Conservation (phyloP, 163 green algal genomes). For the Coccomyxa subellipsoidea region DNA sequence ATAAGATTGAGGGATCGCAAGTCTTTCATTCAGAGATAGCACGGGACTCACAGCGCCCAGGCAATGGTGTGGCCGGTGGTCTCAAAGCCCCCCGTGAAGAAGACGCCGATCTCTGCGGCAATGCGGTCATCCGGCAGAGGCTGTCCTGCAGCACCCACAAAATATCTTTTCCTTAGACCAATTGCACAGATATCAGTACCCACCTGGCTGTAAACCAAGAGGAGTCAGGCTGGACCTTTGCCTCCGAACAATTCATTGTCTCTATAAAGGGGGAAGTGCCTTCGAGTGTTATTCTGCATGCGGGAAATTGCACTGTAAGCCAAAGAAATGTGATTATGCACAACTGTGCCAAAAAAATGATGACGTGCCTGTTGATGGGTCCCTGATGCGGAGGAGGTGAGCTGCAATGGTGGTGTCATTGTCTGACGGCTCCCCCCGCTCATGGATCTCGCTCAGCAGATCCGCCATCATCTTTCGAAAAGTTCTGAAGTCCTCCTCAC, state of each 20-base stretch:
- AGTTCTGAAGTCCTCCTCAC: conserved; percentile 7
- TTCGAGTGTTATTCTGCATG: no score
- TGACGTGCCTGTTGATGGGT: conserved; percentile 33
- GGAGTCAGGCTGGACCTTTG: no score
- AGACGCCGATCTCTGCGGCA: conserved; percentile 41
- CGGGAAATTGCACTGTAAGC: no score
- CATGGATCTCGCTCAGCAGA: conserved; percentile 25
- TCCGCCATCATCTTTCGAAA: conserved; percentile 28
- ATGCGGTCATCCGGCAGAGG: conserved; percentile 33
- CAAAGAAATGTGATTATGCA: no score
- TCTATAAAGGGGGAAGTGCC: no score
- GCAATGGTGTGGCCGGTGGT: conserved; percentile 54
- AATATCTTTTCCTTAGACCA: no score
- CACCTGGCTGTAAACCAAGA: no score
- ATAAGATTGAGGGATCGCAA: no score
- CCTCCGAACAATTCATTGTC: no score
- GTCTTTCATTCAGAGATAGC: no score
- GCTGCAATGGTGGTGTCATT: conserved; percentile 31
- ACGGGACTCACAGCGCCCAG: conserved; percentile 34
- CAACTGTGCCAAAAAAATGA: no score
- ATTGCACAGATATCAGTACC: no score
- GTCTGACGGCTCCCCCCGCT: conserved; percentile 10
- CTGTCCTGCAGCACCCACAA: conserved; percentile 6
- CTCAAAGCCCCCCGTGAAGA: conserved; percentile 51
- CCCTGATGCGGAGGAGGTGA: conserved; percentile 36